Evolutionary conservation across 2,329 filamentous ascomycete species (phyloP).

Genomic region (Onygenales sp.): DNA sequence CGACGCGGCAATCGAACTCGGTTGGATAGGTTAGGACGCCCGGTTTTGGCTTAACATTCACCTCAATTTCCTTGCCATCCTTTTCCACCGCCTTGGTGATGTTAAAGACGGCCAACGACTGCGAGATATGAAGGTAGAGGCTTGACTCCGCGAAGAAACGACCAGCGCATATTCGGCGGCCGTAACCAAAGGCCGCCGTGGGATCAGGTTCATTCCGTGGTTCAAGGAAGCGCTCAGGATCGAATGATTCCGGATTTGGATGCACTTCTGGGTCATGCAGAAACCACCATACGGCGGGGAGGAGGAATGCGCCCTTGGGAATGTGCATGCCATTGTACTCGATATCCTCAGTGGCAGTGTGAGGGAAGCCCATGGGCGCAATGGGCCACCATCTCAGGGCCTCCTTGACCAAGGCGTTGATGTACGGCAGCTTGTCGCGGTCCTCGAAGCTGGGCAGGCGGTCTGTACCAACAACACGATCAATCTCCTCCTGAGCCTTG

Average conservation of each 20-base stretch:
- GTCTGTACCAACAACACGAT: slow-evolving; percentile 26
- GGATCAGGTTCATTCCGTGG: slow-evolving; percentile 28
- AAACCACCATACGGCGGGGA: slow-evolving; percentile 33
- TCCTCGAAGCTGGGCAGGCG: slow-evolving; percentile 30
- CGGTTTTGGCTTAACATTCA: slow-evolving; percentile 26
- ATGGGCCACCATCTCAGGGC: slow-evolving; percentile 27
- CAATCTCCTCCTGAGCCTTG: slow-evolving; percentile 40
- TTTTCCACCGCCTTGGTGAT: slow-evolving; percentile 27
- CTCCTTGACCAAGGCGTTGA: slow-evolving; percentile 32
- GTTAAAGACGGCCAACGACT: slow-evolving; percentile 39
- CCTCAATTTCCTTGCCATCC: slow-evolving; percentile 29
- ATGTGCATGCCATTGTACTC: slow-evolving; percentile 18
- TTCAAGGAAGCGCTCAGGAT: slow-evolving; percentile 34
- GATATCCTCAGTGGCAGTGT: slow-evolving; percentile 18
- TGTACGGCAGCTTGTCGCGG: slow-evolving; percentile 25
- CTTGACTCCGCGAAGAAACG: slow-evolving; percentile 33
- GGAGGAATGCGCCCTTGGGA: slow-evolving; percentile 27
- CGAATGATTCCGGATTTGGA: slow-evolving; percentile 28
- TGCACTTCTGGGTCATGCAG: slow-evolving; percentile 30
- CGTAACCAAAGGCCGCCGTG: slow-evolving; percentile 28
- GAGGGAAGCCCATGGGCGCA: slow-evolving; percentile 23
- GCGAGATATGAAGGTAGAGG: slow-evolving; percentile 33
- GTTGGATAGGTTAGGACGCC: slow-evolving; percentile 28
- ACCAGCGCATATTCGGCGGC: slow-evolving; percentile 35
- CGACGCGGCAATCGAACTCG: slow-evolving; percentile 25